These are phyloP conservation scores for Xerocomellus amylosporus DNA, from an alignment of 768 basidiomycete species.

Conservation along the genomic window DNA sequence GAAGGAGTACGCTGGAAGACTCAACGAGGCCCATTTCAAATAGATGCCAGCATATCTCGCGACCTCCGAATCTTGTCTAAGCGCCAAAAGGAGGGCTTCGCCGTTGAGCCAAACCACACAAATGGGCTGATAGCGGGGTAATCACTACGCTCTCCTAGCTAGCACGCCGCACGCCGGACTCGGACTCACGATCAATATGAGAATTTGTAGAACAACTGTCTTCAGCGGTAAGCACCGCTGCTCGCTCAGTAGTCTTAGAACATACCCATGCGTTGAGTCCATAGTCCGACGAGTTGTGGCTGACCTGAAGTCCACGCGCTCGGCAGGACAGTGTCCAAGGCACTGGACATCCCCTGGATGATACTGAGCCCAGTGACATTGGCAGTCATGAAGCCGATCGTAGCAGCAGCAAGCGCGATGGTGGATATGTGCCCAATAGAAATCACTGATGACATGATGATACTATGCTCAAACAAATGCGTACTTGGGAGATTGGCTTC, in stretches of 20 bases:
- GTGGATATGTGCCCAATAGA: conserved; percentile 92
- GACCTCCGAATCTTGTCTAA: conserved; percentile 80
- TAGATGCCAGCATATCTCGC: conserved; percentile 73
- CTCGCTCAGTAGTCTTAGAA: neutral
- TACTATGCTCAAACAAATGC: conserved; percentile 80
- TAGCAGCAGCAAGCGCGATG: conserved; percentile 80
- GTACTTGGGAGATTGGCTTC: conserved; percentile 39
- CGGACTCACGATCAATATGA: conserved; percentile 52
- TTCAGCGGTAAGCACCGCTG: neutral
- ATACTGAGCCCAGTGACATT: conserved; percentile 59
- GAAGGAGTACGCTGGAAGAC: conserved; percentile 70
- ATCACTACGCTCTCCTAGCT: neutral
- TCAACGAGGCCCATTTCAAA: conserved; percentile 65
- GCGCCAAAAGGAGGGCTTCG: conserved; percentile 67
- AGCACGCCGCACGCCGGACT: neutral
- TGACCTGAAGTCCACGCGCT: conserved; percentile 90
- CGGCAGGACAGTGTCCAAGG: conserved; percentile 91
- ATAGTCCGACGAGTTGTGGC: conserved; percentile 83
- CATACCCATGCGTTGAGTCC: conserved; percentile 84
- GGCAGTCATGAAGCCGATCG: conserved; percentile 71
- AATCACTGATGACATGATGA: conserved; percentile 83
- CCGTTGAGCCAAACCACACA: conserved; percentile 77
- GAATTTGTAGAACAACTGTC: conserved; percentile 19
- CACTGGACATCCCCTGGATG: conserved; percentile 77
- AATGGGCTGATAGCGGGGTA: conserved; percentile 41